phyloP scores from a whole-genome alignment of 257 asterid species.

The Ilex asprella region DNA sequence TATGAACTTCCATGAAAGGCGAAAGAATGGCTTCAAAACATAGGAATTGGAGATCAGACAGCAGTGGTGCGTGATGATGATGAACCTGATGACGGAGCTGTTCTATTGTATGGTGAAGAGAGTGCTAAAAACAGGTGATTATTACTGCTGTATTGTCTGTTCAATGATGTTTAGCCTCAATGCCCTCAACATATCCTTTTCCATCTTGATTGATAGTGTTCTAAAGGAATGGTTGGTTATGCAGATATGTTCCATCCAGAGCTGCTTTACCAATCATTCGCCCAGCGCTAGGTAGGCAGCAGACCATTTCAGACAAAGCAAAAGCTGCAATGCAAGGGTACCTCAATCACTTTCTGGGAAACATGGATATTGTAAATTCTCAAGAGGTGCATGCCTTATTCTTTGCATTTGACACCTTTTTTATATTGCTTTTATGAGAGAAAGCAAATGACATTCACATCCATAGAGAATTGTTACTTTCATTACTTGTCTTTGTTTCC shows the following conservation, averaged over 20 bases:
- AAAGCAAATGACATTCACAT: too few relatives aligned
- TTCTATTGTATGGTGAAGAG: conserved; percentile 55
- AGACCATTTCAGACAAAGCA: conserved; percentile 60
- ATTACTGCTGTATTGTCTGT: conserved; percentile 1
- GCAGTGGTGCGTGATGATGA: conserved; percentile 68
- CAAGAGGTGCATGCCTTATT: conserved; percentile 56
- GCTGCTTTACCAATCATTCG: conserved; percentile 87
- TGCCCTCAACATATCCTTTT: background rate
- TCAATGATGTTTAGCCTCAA: conserved; percentile 4
- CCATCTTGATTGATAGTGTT: conserved; percentile 2
- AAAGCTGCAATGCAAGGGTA: conserved; percentile 93
- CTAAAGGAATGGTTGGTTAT: conserved; percentile 12
- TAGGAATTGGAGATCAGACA: conserved; percentile 82
- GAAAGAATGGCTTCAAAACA: conserved; percentile 76
- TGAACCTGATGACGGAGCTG: conserved; percentile 80
- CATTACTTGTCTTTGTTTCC: too few relatives aligned
- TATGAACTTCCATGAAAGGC: conserved; percentile 33
- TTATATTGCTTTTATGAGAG: too few relatives aligned
- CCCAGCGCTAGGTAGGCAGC: conserved; percentile 76
- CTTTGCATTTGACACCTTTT: background rate
- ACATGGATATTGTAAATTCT: conserved; percentile 76
- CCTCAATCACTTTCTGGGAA: conserved; percentile 84
- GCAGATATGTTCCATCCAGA: conserved; percentile 78
- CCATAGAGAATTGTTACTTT: too few relatives aligned
- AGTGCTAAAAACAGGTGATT: conserved; percentile 54